Evolutionary conservation across 768 basidiomycete genomes (phyloP).

Genomic region (Heimioporus sp.): DNA sequence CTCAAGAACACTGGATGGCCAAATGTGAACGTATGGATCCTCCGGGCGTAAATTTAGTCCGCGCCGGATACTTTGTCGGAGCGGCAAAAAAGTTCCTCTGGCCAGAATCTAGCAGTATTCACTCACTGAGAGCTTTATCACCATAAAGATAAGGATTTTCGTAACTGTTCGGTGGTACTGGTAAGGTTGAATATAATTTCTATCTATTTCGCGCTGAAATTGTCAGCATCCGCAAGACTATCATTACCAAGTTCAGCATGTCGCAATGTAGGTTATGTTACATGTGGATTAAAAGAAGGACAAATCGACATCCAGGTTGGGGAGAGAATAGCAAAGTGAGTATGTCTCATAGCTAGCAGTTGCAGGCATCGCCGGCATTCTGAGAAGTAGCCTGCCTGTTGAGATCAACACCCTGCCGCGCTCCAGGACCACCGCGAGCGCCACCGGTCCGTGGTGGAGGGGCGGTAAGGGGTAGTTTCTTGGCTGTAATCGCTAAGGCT

Average conservation of each 20-base stretch:
- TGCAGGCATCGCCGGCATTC: slow-evolving; percentile 64
- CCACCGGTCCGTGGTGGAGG: slow-evolving; percentile 58
- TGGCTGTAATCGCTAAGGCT: slow-evolving; percentile 47
- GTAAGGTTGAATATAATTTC: too few species aligned
- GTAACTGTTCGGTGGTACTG: too few species aligned
- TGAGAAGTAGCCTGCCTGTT: slow-evolving; percentile 58
- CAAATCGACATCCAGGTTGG: slow-evolving; percentile 10
- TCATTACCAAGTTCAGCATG: slow-evolving; percentile 30
- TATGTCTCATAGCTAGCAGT: slow-evolving; percentile 50
- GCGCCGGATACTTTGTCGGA: too few species aligned
- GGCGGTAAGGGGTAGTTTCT: slow-evolving; percentile 84
- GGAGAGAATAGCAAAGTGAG: slow-evolving; percentile 1
- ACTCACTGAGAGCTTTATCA: too few species aligned
- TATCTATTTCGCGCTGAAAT: slow-evolving; percentile 9
- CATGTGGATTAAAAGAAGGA: slow-evolving; percentile 20
- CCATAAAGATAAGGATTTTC: too few species aligned
- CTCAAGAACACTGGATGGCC: too few species aligned
- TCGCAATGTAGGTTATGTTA: slow-evolving; percentile 29
- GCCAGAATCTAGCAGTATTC: too few species aligned
- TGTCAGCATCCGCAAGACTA: slow-evolving; percentile 8
- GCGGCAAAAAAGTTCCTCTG: too few species aligned
- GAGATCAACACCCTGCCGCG: slow-evolving; percentile 73
- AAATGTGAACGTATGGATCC: too few species aligned
- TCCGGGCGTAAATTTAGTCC: too few species aligned
- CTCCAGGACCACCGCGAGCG: slow-evolving; percentile 48